Evolutionary conservation across 2,329 filamentous ascomycete species (phyloP).

Genomic region (Colletotrichum zoysiae): DNA sequence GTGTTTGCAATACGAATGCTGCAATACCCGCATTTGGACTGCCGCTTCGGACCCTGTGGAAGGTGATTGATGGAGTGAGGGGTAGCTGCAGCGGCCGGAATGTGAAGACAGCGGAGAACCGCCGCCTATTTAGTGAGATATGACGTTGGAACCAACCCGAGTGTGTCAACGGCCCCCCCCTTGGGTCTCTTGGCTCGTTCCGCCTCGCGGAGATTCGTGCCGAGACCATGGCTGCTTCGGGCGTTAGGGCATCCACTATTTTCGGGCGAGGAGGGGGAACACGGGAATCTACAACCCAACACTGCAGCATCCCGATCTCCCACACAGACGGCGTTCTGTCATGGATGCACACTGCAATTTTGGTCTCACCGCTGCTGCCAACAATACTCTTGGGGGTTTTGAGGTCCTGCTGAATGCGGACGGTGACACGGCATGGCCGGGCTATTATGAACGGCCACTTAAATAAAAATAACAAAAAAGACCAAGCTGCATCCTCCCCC

Average conservation of each 20-base stretch:
- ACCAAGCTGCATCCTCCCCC: no score
- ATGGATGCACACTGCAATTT: conserved; percentile 1
- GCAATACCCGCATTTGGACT: conserved; percentile 23
- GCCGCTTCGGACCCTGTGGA: not conserved
- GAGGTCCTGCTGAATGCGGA: conserved; percentile 16
- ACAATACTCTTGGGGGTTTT: not conserved
- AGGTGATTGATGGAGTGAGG: not conserved
- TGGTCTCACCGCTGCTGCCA: conserved; percentile 27
- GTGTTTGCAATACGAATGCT: conserved; percentile 15
- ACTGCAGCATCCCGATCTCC: conserved; percentile 12
- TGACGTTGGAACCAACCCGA: conserved; percentile 29
- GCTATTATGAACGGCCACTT: not conserved
- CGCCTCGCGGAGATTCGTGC: not conserved
- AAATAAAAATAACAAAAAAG: no score
- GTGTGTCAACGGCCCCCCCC: conserved; percentile 18
- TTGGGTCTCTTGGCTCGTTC: conserved; percentile 19
- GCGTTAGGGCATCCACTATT: not conserved
- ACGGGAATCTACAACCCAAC: not conserved
- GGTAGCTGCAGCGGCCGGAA: not conserved
- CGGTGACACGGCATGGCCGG: not conserved
- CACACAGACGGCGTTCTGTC: not conserved
- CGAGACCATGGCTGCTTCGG: not conserved
- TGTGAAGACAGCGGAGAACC: not conserved
- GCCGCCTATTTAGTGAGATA: conserved; percentile 6
- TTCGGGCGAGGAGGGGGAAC: not conserved